phyloP scores from a whole-genome alignment of 202 grass and related monocot genomes.

The Musa balbisiana region DNA sequence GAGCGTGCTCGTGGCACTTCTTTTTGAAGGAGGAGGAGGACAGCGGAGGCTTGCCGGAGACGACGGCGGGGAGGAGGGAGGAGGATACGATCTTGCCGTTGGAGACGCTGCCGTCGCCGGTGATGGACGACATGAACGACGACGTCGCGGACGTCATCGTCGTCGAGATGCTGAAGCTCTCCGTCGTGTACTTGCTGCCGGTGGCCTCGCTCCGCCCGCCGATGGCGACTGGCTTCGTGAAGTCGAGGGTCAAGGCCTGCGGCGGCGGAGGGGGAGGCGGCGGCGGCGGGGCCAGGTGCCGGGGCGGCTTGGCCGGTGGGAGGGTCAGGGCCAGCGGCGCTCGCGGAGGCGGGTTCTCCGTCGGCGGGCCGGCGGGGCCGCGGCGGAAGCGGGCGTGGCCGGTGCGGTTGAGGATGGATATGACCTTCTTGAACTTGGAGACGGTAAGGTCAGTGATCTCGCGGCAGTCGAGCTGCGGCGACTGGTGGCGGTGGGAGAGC shows the following conservation, averaged over 20 bases:
- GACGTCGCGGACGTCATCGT: slow-evolving; percentile 34
- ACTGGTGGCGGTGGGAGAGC: slow-evolving; percentile 24
- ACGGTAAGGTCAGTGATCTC: slow-evolving; percentile 51
- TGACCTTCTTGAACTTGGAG: slow-evolving; percentile 49
- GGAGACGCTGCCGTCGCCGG: slow-evolving; percentile 46
- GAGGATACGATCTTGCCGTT: slow-evolving; percentile 23
- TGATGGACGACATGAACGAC: slow-evolving; percentile 17
- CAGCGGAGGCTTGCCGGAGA: slow-evolving; percentile 26
- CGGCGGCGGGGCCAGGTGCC: neutral
- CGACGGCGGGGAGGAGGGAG: neutral
- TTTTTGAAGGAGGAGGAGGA: slow-evolving; percentile 13
- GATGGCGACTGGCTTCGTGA: slow-evolving; percentile 11
- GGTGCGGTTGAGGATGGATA: slow-evolving; percentile 51
- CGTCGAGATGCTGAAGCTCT: slow-evolving; percentile 30
- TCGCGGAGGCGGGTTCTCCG: no score
- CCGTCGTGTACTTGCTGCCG: slow-evolving; percentile 5
- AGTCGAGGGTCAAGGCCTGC: slow-evolving; percentile 33
- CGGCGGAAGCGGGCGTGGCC: slow-evolving; percentile 57
- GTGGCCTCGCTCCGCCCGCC: neutral
- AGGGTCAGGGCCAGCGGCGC: slow-evolving; percentile 18
- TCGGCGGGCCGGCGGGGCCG: slow-evolving; percentile 14
- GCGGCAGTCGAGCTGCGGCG: slow-evolving; percentile 29
- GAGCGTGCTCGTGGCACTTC: slow-evolving; percentile 40
- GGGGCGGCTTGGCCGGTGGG: slow-evolving; percentile 9
- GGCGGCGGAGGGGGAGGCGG: neutral